Evolutionary conservation across 148 eudicot species (phyloP).

Genomic region (Arctostaphylos glauca): DNA sequence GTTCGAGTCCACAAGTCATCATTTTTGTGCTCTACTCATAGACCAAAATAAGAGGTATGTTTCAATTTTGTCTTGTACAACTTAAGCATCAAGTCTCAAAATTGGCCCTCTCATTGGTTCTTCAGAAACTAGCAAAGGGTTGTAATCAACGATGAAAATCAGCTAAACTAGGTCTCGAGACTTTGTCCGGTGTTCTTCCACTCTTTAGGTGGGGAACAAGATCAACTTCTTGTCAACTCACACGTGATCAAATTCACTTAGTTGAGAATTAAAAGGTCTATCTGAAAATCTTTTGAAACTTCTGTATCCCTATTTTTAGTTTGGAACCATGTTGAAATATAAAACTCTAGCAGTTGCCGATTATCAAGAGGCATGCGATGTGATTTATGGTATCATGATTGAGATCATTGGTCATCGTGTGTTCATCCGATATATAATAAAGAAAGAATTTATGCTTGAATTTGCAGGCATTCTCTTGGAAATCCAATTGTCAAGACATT

Average conservation of each 20-base stretch:
- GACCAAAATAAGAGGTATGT: background rate
- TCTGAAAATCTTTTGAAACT: conserved; percentile 4
- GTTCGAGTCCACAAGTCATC: background rate
- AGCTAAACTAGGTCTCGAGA: too few relatives aligned
- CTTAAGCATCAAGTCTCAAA: background rate
- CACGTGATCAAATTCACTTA: too few relatives aligned
- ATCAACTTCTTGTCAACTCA: too few relatives aligned
- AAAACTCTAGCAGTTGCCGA: background rate
- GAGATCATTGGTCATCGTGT: background rate
- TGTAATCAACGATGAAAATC: too few relatives aligned
- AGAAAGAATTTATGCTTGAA: background rate
- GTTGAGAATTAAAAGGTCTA: too few relatives aligned
- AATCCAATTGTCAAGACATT: background rate
- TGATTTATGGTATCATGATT: background rate
- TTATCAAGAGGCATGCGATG: background rate
- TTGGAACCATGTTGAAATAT: background rate
- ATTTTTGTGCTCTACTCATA: background rate
- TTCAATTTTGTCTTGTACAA: background rate
- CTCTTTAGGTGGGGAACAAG: too few relatives aligned
- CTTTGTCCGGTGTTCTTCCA: too few relatives aligned
- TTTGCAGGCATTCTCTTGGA: background rate
- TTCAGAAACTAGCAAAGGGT: too few relatives aligned
- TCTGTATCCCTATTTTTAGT: background rate
- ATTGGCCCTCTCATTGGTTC: too few relatives aligned
- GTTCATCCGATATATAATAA: background rate